Base-by-base conservation (phyloP, 768 basidiomycete genomes). In the Suillus fuscotomentosus region DNA sequence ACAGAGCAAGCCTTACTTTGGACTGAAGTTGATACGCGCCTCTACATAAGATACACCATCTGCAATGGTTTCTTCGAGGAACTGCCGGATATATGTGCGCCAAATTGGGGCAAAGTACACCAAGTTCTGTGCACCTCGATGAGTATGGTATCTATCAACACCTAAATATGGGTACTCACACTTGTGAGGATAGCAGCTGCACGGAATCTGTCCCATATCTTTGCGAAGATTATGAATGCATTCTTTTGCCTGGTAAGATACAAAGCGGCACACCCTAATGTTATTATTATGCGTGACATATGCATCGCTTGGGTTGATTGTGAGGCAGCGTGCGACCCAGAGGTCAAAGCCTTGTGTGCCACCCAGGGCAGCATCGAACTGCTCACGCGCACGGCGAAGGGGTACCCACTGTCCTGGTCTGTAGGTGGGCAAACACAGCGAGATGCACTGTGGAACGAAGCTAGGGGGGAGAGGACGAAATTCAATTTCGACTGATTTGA, bases 141-240 rank as follows among this genome's bases (percentile, higher is more conserved):
- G 53, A 53, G 13, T 42, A 38, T 64, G 14, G 22, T 27, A n/a
- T 31, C 7, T 13, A 17, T 24, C 20, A 60, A 41, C 13, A 14
- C 20, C 9, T 14, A 22, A 31, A 11, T n/a, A 62, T 17, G 50
- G 22, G 13, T 24, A 15, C 80, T 61, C 71, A 88, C 89, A 17
- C 71, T 67, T 24, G 84, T 80, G 0, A 85, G 81, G 0, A 57
- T 36, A 67, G 87, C 87, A 0, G 83, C 87, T 70, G 78, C 85
- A 17, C 70, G 68, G 70, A 94, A 93, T 66, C 91, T 91, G 51
- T 84, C 72, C 91, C 91, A 93, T 56, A 93, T 92, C 90, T 92
- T 64, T 42, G 22, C 45, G 11, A 22, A 20, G 6, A 61, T 43
- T 24, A 62, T 42, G 61, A 62, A 8, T 55, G 36, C 22, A 53